A percentile compares a stretch with the other conserved stretches of the same genome.
These are phyloP conservation scores for Gossypium arboreum DNA, from an alignment of 345 rosid genomes.

Conservation along the genomic window DNA sequence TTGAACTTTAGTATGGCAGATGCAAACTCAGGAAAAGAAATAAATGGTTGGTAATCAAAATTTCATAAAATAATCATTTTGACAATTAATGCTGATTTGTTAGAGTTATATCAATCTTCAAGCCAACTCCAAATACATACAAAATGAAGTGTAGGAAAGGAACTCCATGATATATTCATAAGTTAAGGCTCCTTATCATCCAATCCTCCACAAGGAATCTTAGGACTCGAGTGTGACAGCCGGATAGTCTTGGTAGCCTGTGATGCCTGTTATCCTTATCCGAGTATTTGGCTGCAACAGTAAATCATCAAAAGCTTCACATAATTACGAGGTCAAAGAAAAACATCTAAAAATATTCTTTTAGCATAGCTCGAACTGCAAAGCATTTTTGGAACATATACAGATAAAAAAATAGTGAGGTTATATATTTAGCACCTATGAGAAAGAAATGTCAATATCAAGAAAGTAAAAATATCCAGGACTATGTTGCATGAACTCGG, in stretches of 20 bases:
- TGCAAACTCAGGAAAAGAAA: background rate
- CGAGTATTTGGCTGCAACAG: conserved; percentile 79
- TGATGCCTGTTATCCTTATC: conserved; percentile 75
- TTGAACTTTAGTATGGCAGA: background rate
- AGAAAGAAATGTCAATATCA: background rate
- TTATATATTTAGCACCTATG: background rate
- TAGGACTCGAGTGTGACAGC: conserved; percentile 45
- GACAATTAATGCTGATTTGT: background rate
- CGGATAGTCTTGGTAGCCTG: conserved; percentile 74
- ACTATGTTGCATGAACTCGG: background rate
- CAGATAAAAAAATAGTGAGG: background rate
- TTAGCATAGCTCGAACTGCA: background rate
- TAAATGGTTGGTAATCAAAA: background rate
- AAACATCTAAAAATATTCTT: background rate
- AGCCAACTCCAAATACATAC: conserved; percentile 20
- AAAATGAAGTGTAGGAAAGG: background rate
- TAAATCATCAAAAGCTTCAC: background rate
- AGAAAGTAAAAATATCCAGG: background rate
- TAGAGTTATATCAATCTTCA: background rate
- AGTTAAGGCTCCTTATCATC: background rate
- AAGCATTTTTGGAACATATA: background rate
- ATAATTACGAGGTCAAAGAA: background rate
- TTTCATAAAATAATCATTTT: background rate
- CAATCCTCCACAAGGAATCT: background rate
- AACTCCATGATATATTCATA: conserved; percentile 1